Evolutionary conservation across 31 red algal genomes (phyloP).

Genomic region (Odonthalia washingtoniensis): DNA sequence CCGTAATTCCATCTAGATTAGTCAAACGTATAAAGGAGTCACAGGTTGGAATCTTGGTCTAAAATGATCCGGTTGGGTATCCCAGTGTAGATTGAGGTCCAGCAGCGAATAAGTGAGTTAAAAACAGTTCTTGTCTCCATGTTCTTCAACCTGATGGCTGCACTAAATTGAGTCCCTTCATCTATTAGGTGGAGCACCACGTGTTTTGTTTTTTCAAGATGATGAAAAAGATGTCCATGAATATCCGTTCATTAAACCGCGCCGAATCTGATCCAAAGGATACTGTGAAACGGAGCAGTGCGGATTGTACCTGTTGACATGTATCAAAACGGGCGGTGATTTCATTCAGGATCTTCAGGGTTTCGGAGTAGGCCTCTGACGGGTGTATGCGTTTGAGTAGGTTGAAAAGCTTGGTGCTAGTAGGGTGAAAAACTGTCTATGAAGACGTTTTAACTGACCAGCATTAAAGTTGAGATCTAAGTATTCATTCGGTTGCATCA

Average conservation of each 20-base stretch:
- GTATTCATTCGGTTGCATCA: too few species aligned
- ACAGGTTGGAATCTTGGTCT: slow-evolving; percentile 16
- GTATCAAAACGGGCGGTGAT: background rate
- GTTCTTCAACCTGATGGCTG: too few species aligned
- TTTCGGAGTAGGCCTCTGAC: slow-evolving; percentile 3
- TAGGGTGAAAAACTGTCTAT: slow-evolving; percentile 20
- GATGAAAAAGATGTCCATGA: background rate
- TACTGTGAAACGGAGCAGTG: slow-evolving; percentile 5
- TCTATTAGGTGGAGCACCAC: slow-evolving; percentile 11
- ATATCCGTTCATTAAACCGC: too few species aligned
- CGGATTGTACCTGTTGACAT: background rate
- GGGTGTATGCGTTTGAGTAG: slow-evolving; percentile 12
- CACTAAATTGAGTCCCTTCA: slow-evolving; percentile 15
- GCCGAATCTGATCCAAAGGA: background rate
- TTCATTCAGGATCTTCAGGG: background rate
- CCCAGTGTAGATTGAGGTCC: too few species aligned
- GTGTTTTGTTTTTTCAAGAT: background rate
- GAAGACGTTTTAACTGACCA: too few species aligned
- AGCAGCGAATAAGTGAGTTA: background rate
- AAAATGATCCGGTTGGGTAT: slow-evolving; percentile 24
- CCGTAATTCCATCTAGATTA: background rate
- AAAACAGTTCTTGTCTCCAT: background rate
- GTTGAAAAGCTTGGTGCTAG: slow-evolving; percentile 17
- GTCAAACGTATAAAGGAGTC: background rate
- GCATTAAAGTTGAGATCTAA: too few species aligned